A percentile compares a stretch with the other conserved stretches of the same genome.
Evolutionary conservation across 805 yeast species (phyloP).

Genomic region (Starmerella vaccinii): DNA sequence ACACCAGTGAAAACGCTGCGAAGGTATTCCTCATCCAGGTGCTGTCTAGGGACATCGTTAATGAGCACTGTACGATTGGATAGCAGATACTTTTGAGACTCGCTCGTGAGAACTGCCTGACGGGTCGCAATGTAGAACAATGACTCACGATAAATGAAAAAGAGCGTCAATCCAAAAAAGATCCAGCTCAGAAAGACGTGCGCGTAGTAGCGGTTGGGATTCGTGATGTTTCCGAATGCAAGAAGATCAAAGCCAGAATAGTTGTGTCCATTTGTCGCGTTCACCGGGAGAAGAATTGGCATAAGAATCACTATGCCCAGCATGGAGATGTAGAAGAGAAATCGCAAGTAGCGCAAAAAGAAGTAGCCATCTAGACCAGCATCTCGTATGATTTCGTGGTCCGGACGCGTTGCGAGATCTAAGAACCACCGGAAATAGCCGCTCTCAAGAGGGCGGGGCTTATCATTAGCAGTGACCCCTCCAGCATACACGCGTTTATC

Average conservation of each 20-base stretch:
- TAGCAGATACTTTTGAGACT: conserved; percentile 61
- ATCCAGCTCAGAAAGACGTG: conserved; percentile 76
- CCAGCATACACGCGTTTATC: conserved; percentile 68
- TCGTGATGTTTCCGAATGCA: conserved; percentile 64
- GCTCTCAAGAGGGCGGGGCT: conserved; percentile 62
- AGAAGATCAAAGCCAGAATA: conserved; percentile 62
- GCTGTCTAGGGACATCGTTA: conserved; percentile 70
- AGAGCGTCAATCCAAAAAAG: conserved; percentile 60
- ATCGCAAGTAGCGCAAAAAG: conserved; percentile 64
- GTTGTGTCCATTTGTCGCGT: conserved; percentile 49
- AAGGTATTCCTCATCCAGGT: conserved; percentile 61
- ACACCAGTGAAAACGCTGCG: conserved; percentile 73
- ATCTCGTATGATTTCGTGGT: conserved; percentile 67
- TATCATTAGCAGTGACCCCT: conserved; percentile 36
- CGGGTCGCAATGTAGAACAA: conserved; percentile 66
- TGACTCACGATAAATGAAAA: conserved; percentile 72
- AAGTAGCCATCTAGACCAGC: conserved; percentile 93
- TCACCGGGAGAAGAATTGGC: conserved; percentile 72
- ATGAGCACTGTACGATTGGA: conserved; percentile 75
- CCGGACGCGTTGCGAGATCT: conserved; percentile 55
- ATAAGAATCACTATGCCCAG: conserved; percentile 46
- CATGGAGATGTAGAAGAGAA: conserved; percentile 45
- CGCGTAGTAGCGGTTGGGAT: conserved; percentile 62
- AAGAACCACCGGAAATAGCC: conserved; percentile 64
- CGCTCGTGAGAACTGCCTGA: conserved; percentile 68